phyloP scores from a whole-genome alignment of 2,329 filamentous ascomycete species.

The Aureobasidium namibiae region DNA sequence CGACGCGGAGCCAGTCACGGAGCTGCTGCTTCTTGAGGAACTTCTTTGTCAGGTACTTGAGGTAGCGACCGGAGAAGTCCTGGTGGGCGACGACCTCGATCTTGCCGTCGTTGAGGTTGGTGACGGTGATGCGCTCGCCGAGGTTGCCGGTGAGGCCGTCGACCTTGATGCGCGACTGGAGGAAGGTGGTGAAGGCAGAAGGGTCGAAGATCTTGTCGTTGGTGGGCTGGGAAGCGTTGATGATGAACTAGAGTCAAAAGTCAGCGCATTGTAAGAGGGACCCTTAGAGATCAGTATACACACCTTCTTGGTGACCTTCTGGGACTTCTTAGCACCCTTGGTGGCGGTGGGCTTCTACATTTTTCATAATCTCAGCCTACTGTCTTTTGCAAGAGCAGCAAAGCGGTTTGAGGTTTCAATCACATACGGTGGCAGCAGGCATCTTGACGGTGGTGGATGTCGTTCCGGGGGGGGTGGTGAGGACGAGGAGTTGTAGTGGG shows the following conservation, averaged over 20 bases:
- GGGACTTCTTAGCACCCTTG: slow-evolving; percentile 38
- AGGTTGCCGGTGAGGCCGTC: slow-evolving; percentile 98
- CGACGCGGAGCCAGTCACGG: slow-evolving; percentile 98
- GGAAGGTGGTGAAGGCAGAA: slow-evolving; percentile 98
- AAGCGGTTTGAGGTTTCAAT: slow-evolving; percentile 76
- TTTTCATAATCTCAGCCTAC: slow-evolving; percentile 74
- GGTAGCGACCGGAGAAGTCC: slow-evolving; percentile 95
- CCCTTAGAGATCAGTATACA: background rate
- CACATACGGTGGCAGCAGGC: slow-evolving; percentile 53
- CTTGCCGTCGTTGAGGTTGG: slow-evolving; percentile 90
- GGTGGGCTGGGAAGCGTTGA: slow-evolving; percentile 97
- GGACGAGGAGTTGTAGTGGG: slow-evolving; percentile 31
- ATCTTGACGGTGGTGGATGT: slow-evolving; percentile 50
- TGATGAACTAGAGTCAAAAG: slow-evolving; percentile 65
- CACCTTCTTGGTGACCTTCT: slow-evolving; percentile 83
- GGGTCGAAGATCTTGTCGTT: slow-evolving; percentile 99
- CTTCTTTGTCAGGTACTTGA: slow-evolving; percentile 99
- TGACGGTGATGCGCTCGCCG: slow-evolving; percentile 84
- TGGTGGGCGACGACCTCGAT: slow-evolving; percentile 96
- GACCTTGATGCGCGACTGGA: slow-evolving; percentile 99
- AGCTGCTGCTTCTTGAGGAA: slow-evolving; percentile 99
- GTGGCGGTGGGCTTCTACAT: slow-evolving; percentile 46
- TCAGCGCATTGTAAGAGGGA: background rate
- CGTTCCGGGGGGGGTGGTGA: slow-evolving; percentile 16
- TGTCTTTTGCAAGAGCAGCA: slow-evolving; percentile 72